Base-by-base conservation (phyloP, 768 basidiomycete species). In the Gloeopeniophorella convolvens region DNA sequence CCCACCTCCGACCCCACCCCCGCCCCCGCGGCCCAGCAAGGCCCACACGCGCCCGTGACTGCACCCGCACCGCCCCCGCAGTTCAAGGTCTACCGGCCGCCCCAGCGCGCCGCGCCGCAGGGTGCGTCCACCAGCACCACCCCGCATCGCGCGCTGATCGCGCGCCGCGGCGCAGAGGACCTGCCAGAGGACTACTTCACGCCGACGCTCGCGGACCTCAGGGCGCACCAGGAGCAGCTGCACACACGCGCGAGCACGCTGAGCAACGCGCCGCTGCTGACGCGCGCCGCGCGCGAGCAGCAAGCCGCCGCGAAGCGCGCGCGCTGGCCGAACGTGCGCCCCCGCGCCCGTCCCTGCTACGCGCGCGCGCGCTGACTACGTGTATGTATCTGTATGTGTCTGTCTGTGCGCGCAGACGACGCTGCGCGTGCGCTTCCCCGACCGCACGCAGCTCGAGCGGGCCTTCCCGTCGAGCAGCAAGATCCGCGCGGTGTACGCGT, bases 401-500 rank as follows among this genome's bases (percentile, higher is more conserved):
- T 0, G 50, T 27, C 32, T 37, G 13, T 18, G 15, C 43, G 33
- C 30, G 12, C 58, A 93, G 89, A 89, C 89, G 2, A 85, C 75
- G 3, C 86, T 95, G 58, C 80, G 92, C 16, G 67, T 95, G 57
- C 78, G 77, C 59, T 95, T 94, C 66, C 70, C 80, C 18, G 89
- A 94, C 65, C 77, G 85, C 41, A 88, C 82, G 2, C 82, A 85
- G 61, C 72, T 95, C 12, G 91, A 95, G 68, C 82, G 79, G 58
- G 66, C 68, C 0, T 93, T 94, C 61, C 73, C 80, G 3, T 92
- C 91, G 5, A 77, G 76, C 3, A 79, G 82, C 66, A 92, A 86
- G 64, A 89, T 95, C 43, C 77, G 78, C 42, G 73, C 83, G 2
- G 79, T 95, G 8, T 94, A 95, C 63, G 87, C 85, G 9, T 93